Base-by-base conservation (phyloP, 768 basidiomycete species). In the Gymnopilus junonius region DNA sequence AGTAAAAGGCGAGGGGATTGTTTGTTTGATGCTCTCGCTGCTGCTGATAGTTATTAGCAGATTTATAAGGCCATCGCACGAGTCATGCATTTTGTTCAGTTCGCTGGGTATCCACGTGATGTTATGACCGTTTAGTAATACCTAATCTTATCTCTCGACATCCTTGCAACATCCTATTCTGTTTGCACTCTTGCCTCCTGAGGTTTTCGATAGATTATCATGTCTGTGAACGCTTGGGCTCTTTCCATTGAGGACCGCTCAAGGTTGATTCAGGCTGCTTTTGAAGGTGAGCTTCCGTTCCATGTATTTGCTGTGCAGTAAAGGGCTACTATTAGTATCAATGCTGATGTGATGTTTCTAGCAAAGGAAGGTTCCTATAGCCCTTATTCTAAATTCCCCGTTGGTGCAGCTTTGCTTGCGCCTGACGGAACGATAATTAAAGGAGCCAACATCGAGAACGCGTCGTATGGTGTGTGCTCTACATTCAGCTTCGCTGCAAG, bases 391-490 rank as follows among this genome's bases (percentile, higher is more conserved):
- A 90, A 94, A 31, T 97, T 99, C 72, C 87, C 90, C 8, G 97
- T 98, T 15, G 97, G 97, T 0, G 96, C 95, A 0, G 93, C 95
- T 1, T 76, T 98, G 11, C 76, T 98, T 17, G 79, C 88, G 2
- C 71, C 83, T 0, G 85, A 90, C 42, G 93, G 93, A 0, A 74
- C 79, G 8, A 85, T 97, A 21, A 86, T 97, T 62, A 89, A 85
- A 64, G 95, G 97, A 5, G 90, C 91, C 31, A 98, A 97, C 73
- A 84, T 99, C 63, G 97, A 99, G 79, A 98, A 97, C 69, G 95
- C 94, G 0, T 91, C 92, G 0, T 93, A 94, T 69, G 95, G 96
- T 95, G 62, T n/a, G 80, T 69, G 8, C 25, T 32, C 14, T 3
- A 35, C 21, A 23, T 15, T 2, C 17, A n/a, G n/a, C 57, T 2